phyloP scores from a whole-genome alignment of 2,329 filamentous ascomycete species.

The Phaeophleospora eucalypticola region DNA sequence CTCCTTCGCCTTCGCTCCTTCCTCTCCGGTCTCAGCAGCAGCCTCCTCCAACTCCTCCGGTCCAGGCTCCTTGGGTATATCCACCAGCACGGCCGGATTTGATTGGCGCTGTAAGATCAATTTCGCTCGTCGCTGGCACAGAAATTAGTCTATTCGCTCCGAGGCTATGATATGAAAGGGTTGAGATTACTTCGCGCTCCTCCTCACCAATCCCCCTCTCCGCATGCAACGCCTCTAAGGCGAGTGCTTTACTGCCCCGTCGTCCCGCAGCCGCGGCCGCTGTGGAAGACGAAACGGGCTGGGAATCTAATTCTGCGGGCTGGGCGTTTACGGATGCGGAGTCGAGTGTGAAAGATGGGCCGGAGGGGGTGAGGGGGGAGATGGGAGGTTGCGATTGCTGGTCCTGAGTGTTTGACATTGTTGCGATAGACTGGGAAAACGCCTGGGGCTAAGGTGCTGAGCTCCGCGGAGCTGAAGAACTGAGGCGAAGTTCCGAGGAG shows the following conservation, averaged over 20 bases:
- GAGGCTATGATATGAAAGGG: background rate
- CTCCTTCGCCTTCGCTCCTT: too few relatives aligned
- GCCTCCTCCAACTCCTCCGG: constrained; percentile 42
- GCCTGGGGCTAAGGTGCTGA: too few relatives aligned
- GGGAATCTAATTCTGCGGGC: constrained; percentile 44
- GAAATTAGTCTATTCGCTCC: background rate
- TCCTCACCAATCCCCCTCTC: constrained; percentile 18
- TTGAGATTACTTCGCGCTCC: constrained; percentile 22
- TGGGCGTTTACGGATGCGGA: constrained; percentile 41
- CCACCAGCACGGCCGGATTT: constrained; percentile 44
- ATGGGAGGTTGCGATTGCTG: constrained; percentile 19
- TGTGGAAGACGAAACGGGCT: constrained; percentile 31
- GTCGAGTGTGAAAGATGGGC: constrained; percentile 35
- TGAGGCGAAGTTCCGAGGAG: too few relatives aligned
- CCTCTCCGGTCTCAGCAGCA: constrained; percentile 10
- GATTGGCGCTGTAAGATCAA: constrained; percentile 36
- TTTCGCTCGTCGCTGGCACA: constrained; percentile 27
- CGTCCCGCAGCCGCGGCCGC: too few relatives aligned
- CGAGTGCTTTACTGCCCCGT: constrained; percentile 14
- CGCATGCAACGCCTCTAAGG: constrained; percentile 15
- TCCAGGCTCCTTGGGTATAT: constrained; percentile 41
- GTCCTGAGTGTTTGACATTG: too few relatives aligned
- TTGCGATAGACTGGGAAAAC: too few relatives aligned
- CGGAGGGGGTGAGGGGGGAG: constrained; percentile 24
- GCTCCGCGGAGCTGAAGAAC: too few relatives aligned